Percentiles rank a stretch among this genome's conserved stretches.
Conservation (phyloP, 2,329 filamentous ascomycete genomes). For the Aspergillus jensenii region DNA sequence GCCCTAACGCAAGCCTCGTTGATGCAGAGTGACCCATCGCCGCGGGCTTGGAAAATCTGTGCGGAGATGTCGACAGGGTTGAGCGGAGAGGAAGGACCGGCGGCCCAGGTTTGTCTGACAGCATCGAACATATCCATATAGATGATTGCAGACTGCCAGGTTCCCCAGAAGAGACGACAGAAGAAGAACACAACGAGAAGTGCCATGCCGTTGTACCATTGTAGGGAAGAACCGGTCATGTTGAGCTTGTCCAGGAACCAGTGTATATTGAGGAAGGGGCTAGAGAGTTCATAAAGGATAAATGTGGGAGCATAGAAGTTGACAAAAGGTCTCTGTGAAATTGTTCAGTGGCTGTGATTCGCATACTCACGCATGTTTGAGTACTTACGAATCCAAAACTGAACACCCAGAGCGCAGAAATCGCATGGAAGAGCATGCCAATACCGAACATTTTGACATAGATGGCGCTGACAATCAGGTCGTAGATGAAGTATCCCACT, state of each 20-base stretch:
- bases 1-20: constrained; percentile 41
- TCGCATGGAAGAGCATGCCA: constrained; percentile 62
- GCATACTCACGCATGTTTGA: neutral
- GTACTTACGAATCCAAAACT: constrained; percentile 62
- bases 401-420: constrained; percentile 62
- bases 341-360: neutral
- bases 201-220: constrained; percentile 64
- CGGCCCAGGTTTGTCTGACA: constrained; percentile 44
- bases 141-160: constrained; percentile 58
- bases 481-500: constrained; percentile 65
- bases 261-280: constrained; percentile 67
- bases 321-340: constrained; percentile 60
- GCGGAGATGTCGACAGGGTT: constrained; percentile 32
- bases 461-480: constrained; percentile 56
- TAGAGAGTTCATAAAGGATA: constrained; percentile 67
- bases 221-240: constrained; percentile 60
- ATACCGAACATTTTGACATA: constrained; percentile 60
- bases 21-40: constrained; percentile 37
- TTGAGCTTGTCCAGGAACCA: constrained; percentile 70
- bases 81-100: constrained; percentile 28
- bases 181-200: constrained; percentile 61
- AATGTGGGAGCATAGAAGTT: constrained; percentile 66
- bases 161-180: constrained; percentile 64
- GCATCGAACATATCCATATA: constrained; percentile 60
- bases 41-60: constrained; percentile 35